A percentile compares a stretch with the other conserved stretches of the same genome.
Evolutionary conservation across 306 rosid species (phyloP).

Genomic region (Casuarina equisetifolia): DNA sequence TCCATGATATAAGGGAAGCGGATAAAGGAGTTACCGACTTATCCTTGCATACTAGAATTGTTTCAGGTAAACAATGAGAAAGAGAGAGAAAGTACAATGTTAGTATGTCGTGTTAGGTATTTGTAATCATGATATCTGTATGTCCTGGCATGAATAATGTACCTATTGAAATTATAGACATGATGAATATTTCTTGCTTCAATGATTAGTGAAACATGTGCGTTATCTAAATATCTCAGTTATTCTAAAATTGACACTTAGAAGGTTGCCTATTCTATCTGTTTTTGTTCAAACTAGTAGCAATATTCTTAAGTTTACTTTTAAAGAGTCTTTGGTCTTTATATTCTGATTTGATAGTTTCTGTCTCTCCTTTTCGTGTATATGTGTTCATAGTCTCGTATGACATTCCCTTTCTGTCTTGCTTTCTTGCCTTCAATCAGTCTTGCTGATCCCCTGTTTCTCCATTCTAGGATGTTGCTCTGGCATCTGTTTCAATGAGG

Average conservation of each 20-base stretch:
- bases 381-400: background rate
- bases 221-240: background rate
- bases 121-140: background rate
- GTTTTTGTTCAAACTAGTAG: background rate
- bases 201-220: conserved; percentile 7
- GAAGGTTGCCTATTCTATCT: background rate
- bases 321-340: background rate
- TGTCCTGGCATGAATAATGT: background rate
- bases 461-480: conserved; percentile 72
- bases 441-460: conserved; percentile 24
- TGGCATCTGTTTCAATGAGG: conserved; percentile 96
- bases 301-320: background rate
- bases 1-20: background rate
- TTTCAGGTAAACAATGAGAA: background rate
- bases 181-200: background rate
- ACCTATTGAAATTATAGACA: background rate
- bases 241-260: conserved; percentile 1
- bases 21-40: background rate
- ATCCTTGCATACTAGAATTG: background rate
- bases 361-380: background rate
- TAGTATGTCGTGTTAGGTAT: background rate
- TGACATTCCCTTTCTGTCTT: background rate
- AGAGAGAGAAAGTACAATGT: background rate
- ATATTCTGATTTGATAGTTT: background rate
- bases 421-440: background rate